A percentile compares a stretch with the other conserved stretches of the same genome.
Evolutionary conservation across 352 stramenopile genomes (phyloP).

Genomic region (Phytopythium delawarense): DNA sequence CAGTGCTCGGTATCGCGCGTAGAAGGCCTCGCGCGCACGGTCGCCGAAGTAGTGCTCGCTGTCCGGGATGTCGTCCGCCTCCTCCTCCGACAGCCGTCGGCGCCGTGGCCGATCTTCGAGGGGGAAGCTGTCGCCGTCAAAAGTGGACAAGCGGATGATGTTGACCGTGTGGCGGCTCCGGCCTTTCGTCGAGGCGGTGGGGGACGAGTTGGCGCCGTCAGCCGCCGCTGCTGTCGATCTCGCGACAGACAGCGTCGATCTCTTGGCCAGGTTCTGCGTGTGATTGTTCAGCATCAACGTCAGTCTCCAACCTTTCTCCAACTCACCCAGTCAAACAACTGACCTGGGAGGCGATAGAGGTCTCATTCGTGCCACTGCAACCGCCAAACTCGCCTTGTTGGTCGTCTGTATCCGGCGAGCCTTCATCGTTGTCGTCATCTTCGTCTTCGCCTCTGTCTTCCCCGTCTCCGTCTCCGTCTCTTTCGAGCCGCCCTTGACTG

Average conservation of each 20-base stretch:
- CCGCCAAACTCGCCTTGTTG: background rate
- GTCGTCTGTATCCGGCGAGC: background rate
- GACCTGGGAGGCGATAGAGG: no score
- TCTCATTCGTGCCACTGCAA: no score
- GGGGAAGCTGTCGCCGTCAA: background rate
- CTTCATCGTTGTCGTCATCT: background rate
- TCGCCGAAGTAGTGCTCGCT: conserved; percentile 63
- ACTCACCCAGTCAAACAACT: no score
- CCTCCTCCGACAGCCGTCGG: conserved; percentile 29
- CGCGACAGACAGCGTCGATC: background rate
- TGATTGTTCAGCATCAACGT: background rate
- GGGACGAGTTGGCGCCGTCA: background rate
- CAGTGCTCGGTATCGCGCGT: conserved; percentile 53
- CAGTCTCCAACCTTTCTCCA: no score
- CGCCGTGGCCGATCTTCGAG: background rate
- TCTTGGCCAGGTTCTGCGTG: background rate
- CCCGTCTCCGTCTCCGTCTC: background rate
- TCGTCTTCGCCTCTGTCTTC: background rate
- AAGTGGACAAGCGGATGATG: conserved; percentile 1
- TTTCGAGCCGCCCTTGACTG: background rate
- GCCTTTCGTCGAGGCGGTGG: background rate
- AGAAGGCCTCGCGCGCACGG: conserved; percentile 51
- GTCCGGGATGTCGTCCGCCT: conserved; percentile 33
- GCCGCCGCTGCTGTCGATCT: background rate
- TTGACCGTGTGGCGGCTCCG: background rate